Evolutionary conservation across 2,329 filamentous ascomycete species (phyloP).

Genomic region (Phialophora expanda): DNA sequence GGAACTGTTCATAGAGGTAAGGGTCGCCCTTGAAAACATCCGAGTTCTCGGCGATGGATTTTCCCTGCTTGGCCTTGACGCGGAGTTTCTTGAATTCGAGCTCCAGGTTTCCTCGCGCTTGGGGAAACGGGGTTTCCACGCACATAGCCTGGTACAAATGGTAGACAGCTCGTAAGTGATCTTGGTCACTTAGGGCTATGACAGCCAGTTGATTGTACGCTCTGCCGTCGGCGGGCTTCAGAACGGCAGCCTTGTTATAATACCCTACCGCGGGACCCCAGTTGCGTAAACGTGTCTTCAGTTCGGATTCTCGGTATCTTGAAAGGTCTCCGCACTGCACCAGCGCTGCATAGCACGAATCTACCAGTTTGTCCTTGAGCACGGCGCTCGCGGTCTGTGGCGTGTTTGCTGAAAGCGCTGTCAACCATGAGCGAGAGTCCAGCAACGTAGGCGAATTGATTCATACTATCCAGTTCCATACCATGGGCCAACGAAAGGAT

Average conservation of each 20-base stretch:
- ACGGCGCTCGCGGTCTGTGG: constrained; percentile 54
- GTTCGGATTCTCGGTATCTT: constrained; percentile 77
- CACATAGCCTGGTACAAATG: constrained; percentile 84
- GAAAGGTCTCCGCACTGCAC: constrained; percentile 89
- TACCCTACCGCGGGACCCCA: constrained; percentile 82
- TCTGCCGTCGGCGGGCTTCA: constrained; percentile 78
- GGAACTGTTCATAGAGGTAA: constrained; percentile 44
- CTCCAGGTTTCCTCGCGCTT: constrained; percentile 76
- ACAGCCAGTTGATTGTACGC: constrained; percentile 92
- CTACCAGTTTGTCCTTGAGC: constrained; percentile 63
- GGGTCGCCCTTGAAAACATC: constrained; percentile 44
- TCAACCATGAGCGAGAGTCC: constrained; percentile 46
- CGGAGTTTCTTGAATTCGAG: constrained; percentile 74
- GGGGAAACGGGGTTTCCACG: constrained; percentile 73
- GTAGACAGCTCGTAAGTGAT: constrained; percentile 85
- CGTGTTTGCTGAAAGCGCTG: constrained; percentile 53
- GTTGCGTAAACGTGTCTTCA: constrained; percentile 73
- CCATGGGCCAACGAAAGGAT: constrained; percentile 62
- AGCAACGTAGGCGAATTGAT: background rate
- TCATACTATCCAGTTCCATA: constrained; percentile 55
- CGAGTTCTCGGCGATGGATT: constrained; percentile 44
- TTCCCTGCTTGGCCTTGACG: constrained; percentile 62
- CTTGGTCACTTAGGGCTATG: constrained; percentile 74
- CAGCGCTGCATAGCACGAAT: constrained; percentile 81
- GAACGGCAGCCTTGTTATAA: constrained; percentile 78